phyloP scores from a whole-genome alignment of 2,329 filamentous ascomycete species.

The Knufia petricola region DNA sequence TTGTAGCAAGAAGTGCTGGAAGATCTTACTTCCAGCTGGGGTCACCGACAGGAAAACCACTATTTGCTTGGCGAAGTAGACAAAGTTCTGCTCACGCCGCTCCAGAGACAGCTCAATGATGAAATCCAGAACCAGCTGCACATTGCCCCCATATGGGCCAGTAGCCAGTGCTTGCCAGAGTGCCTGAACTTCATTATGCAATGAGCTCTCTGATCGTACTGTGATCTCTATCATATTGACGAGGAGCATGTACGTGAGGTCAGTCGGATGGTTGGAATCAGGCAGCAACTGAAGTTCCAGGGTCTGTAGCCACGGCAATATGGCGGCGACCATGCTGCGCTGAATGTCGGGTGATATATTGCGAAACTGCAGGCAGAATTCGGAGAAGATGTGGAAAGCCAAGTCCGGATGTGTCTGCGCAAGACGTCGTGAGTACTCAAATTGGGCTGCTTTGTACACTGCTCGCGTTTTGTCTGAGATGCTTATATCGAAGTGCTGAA shows the following conservation, averaged over 20 bases:
- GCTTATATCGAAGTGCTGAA: slow-evolving; percentile 96
- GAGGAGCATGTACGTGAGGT: slow-evolving; percentile 85
- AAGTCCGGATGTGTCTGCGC: slow-evolving; percentile 81
- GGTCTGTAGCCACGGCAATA: slow-evolving; percentile 91
- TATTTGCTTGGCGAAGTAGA: slow-evolving; percentile 95
- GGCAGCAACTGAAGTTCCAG: slow-evolving; percentile 88
- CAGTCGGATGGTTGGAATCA: slow-evolving; percentile 71
- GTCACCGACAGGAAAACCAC: slow-evolving; percentile 91
- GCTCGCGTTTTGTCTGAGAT: slow-evolving; percentile 97
- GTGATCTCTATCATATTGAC: slow-evolving; percentile 95
- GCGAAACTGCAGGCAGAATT: slow-evolving; percentile 90
- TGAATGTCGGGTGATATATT: slow-evolving; percentile 73
- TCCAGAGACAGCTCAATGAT: slow-evolving; percentile 92
- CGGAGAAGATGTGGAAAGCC: slow-evolving; percentile 89
- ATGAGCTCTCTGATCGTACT: slow-evolving; percentile 73
- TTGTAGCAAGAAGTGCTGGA: slow-evolving; percentile 85
- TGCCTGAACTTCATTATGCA: slow-evolving; percentile 95
- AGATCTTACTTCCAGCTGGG: slow-evolving; percentile 74
- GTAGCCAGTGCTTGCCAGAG: slow-evolving; percentile 95
- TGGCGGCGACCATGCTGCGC: slow-evolving; percentile 85
- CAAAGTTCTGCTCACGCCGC: slow-evolving; percentile 91
- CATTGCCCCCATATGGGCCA: slow-evolving; percentile 84
- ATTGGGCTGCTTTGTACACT: slow-evolving; percentile 94
- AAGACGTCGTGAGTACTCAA: slow-evolving; percentile 85
- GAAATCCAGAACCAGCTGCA: slow-evolving; percentile 88